phyloP scores from a whole-genome alignment of 257 asterid species.

The Eucommia ulmoides region DNA sequence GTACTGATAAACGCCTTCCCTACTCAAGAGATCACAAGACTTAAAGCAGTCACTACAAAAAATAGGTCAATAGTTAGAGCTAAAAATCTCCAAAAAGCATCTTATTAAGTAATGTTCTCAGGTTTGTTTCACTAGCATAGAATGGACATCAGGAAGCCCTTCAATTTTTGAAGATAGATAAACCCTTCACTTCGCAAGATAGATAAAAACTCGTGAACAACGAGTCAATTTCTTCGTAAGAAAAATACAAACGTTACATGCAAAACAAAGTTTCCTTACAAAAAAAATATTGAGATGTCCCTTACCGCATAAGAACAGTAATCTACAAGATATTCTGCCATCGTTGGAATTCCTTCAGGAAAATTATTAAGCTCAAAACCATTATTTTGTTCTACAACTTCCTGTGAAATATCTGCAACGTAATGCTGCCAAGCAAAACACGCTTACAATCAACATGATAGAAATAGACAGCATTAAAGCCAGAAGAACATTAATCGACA shows the following conservation, averaged over 20 bases:
- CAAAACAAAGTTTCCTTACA: too few relatives aligned
- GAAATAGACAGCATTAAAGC: background rate
- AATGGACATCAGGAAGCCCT: background rate
- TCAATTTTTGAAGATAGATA: too few relatives aligned
- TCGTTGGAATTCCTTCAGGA: constrained; percentile 81
- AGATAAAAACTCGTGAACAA: too few relatives aligned
- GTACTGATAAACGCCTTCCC: background rate
- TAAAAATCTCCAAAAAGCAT: background rate
- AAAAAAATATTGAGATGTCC: too few relatives aligned
- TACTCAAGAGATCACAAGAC: background rate
- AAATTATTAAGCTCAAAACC: constrained; percentile 49
- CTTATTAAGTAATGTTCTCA: background rate
- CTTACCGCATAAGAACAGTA: constrained; percentile 82
- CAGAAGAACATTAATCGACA: background rate
- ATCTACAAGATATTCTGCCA: constrained; percentile 58
- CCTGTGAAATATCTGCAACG: constrained; percentile 47
- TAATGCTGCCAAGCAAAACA: constrained; percentile 44
- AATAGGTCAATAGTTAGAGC: too few relatives aligned
- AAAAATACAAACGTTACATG: too few relatives aligned
- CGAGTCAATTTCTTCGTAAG: too few relatives aligned
- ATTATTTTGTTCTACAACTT: constrained; percentile 31
- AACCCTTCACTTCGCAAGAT: too few relatives aligned
- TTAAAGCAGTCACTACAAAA: background rate
- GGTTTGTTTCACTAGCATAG: background rate
- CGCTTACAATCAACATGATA: constrained; percentile 6